Evolutionary conservation across 1,139 yeast species (phyloP).

Genomic region (Taiozyma sp.): DNA sequence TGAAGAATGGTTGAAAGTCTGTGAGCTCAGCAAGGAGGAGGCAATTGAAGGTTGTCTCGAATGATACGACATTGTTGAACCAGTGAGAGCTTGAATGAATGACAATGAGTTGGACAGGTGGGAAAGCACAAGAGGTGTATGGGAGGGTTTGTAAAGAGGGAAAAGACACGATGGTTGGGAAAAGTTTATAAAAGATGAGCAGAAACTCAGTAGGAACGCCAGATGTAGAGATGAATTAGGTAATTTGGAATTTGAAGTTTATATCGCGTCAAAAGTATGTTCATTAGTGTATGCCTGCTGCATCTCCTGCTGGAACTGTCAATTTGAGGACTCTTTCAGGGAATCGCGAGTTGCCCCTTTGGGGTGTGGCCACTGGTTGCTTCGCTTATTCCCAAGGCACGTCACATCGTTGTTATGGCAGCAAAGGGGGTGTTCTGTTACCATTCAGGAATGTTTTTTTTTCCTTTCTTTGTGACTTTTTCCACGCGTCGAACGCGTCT

Average conservation of each 20-base stretch:
- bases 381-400: background rate
- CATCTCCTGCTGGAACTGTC: too few relatives aligned
- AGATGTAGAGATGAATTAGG: too few relatives aligned
- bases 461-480: background rate
- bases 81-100: conserved; percentile 1
- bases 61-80: conserved; percentile 22
- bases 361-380: background rate
- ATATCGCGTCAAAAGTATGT: background rate
- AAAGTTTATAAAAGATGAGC: background rate
- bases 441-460: background rate
- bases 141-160: background rate
- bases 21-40: conserved; percentile 25
- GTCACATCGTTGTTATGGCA: background rate
- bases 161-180: background rate
- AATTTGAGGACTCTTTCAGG: too few relatives aligned
- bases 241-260: background rate
- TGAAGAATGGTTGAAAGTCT: conserved; percentile 23
- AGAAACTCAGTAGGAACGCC: background rate
- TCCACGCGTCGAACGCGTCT: background rate
- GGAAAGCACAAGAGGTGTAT: background rate
- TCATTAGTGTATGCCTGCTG: too few relatives aligned
- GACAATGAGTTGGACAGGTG: conserved; percentile 4
- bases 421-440: background rate
- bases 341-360: background rate
- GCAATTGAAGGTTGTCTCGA: conserved; percentile 29